Conservation (phyloP, 805 yeast genomes). For the Spathaspora passalidarum region DNA sequence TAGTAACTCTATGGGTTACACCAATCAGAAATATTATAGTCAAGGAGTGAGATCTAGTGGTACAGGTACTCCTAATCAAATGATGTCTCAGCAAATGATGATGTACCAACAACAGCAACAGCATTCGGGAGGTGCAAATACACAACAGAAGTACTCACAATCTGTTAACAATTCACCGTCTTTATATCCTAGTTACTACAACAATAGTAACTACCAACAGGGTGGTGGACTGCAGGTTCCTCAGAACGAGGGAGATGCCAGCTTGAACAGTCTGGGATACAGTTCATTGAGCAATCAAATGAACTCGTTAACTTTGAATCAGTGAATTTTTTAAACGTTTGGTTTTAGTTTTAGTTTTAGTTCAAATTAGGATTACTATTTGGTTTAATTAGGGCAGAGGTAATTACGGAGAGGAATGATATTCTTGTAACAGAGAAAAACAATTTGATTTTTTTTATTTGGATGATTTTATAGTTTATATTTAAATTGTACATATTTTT, state of each 20-base stretch:
- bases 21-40: slow-evolving; percentile 2
- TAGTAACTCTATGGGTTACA: slow-evolving; percentile 3
- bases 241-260: neutral
- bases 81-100: slow-evolving; percentile 4
- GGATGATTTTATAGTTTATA: neutral
- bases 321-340: slow-evolving; percentile 6
- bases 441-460: neutral
- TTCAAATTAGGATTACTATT: slow-evolving; percentile 1
- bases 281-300: slow-evolving; percentile 28
- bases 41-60: slow-evolving; percentile 3
- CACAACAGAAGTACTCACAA: slow-evolving; percentile 16
- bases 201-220: neutral
- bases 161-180: slow-evolving; percentile 22
- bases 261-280: slow-evolving; percentile 10
- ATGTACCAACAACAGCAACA: slow-evolving; percentile 8
- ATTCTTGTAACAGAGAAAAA: neutral
- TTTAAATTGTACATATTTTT: neutral
- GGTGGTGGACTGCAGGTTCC: neutral
- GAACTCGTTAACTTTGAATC: slow-evolving; percentile 32
- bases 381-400: neutral
- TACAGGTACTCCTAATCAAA: slow-evolving; percentile 3
- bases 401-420: neutral
- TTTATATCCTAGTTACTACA: slow-evolving; percentile 13
- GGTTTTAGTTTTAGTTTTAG: neutral
- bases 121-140: slow-evolving; percentile 10